Evolutionary conservation across 2,329 filamentous ascomycete genomes (phyloP).

Genomic region (Fusarium denticulatum): DNA sequence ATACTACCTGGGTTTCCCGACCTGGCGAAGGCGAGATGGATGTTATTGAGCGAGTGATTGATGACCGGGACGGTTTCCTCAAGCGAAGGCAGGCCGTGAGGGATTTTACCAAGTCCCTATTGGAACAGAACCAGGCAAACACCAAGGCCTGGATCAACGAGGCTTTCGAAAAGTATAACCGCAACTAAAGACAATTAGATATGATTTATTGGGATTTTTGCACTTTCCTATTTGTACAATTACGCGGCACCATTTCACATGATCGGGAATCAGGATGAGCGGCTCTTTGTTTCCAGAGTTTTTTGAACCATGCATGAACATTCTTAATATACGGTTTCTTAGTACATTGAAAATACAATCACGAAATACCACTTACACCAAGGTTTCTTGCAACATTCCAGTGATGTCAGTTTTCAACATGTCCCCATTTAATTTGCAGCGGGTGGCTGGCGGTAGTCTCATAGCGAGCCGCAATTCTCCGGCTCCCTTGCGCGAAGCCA

Average conservation of each 20-base stretch:
- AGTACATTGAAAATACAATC: constrained; percentile 16
- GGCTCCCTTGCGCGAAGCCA: background rate
- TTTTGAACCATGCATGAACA: constrained; percentile 26
- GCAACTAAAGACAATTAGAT: constrained; percentile 11
- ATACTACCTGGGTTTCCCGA: constrained; percentile 39
- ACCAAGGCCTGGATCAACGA: constrained; percentile 35
- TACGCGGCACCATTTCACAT: constrained; percentile 29
- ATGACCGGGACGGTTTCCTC: constrained; percentile 32
- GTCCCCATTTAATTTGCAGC: background rate
- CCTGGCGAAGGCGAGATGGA: constrained; percentile 43
- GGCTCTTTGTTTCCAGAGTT: constrained; percentile 29
- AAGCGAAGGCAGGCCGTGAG: constrained; percentile 34
- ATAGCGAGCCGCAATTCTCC: constrained; percentile 8
- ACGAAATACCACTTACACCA: constrained; percentile 12
- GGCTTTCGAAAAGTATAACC: constrained; percentile 21
- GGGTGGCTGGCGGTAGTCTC: constrained; percentile 25
- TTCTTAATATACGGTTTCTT: constrained; percentile 34
- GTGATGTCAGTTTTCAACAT: constrained; percentile 1
- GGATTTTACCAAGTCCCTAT: constrained; percentile 17
- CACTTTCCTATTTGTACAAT: constrained; percentile 18
- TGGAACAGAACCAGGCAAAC: constrained; percentile 35
- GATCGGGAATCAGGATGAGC: constrained; percentile 39
- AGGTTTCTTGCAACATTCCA: constrained; percentile 4
- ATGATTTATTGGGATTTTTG: constrained; percentile 23
- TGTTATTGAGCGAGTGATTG: constrained; percentile 39